Base-by-base conservation (phyloP, 2,329 filamentous ascomycete species). In the Cladorrhinum sp. region DNA sequence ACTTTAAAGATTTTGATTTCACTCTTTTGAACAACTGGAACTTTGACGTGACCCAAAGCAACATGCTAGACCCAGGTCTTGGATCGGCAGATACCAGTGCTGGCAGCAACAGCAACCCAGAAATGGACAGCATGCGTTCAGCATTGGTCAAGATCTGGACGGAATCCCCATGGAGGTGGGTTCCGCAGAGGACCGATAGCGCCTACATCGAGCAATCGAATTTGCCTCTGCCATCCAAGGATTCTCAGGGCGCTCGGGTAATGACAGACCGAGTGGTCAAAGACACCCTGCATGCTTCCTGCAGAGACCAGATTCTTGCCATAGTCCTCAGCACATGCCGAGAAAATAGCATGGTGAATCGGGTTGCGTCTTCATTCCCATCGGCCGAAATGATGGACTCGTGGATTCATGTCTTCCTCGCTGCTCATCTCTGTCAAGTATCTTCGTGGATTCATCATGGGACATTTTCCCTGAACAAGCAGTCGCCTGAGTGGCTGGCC, bases 361-460 rank as follows among this genome's bases (percentile, higher is more conserved):
- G 77, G 55, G 82, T 85, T 20, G 83, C 81, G 18, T 82, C 79
- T 1, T 86, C 86, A 0, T 89, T 89, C 64, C 85, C 86, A 0
- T 85, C 84, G 1, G 78, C 84, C 18, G 81, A 84, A 21, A 71
- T 85, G 2, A 75, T 89, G 62, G 86, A 88, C 65, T 84, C 80
- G 9, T 75, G 88, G 59, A 77, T 87, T 12, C 83, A 88, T 62
- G 81, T 83, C 62, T 88, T 84, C 62, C 73, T 88, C 20, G 81
- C 82, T 0, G 78, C 79, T 1, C 82, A 86, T 49, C 74, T 78
- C 24, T 80, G 84, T 52, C 79, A 85, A 62, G 77, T 86, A 0
- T 84, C 82, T 52, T 77, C 79, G 51, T 88, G 81, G 77, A 81
- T 90, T 60, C 86, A 89, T 71, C 79, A 84, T 51, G 80, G 83